Base-by-base conservation (phyloP, 2,329 filamentous ascomycete species). In the Talaromyces sp. region DNA sequence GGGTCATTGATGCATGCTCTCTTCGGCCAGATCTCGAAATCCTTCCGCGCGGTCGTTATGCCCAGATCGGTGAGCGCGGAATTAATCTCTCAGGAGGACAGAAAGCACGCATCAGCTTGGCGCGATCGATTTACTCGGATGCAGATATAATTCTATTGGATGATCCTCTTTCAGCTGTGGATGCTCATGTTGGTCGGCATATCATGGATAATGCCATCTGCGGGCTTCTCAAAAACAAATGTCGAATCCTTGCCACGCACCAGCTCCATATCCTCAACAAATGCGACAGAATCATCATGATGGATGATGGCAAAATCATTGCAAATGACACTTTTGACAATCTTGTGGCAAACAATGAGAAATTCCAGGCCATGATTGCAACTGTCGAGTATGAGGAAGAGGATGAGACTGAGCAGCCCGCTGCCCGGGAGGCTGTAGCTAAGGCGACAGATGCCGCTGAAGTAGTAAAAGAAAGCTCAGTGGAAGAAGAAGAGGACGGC, bases 191-290 rank as follows among this genome's bases (percentile, higher is more conserved):
- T 32, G 83, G 83, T 21, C 76, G 78, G n/a, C 83, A 85, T 65
- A 84, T 96, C 67, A 96, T 96, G 75, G 91, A 96, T 73, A 86
- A 95, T 62, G 92, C 91, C 51, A 96, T 96, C 59, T 84, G 90
- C 61, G 91, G 91, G 14, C 81, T 96, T 3, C 79, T 96, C 58
- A 89, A 89, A 67, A 83, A 92, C 75, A 96, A 96, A 76, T 92
- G 90, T 69, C 84, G 92, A 27, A 87, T 96, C 29, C 81, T 96
- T 29, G 92, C 91, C 1, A 96, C 92, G 0, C 92, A 96, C 73
- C 92, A 96, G 72, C 84, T 96, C 17, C 93, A 93, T 81, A 91
- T 96, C 58, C 82, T 96, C 5, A 91, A 84, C 70, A 87, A 91
- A 50, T 96, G 91, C 67, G 92, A 96, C 70, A 84, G 91, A 49